Evolutionary conservation across 345 rosid species (phyloP), one percentile per base, ranked within the genome.

Genomic region (Sonneratia caseolaris): DNA sequence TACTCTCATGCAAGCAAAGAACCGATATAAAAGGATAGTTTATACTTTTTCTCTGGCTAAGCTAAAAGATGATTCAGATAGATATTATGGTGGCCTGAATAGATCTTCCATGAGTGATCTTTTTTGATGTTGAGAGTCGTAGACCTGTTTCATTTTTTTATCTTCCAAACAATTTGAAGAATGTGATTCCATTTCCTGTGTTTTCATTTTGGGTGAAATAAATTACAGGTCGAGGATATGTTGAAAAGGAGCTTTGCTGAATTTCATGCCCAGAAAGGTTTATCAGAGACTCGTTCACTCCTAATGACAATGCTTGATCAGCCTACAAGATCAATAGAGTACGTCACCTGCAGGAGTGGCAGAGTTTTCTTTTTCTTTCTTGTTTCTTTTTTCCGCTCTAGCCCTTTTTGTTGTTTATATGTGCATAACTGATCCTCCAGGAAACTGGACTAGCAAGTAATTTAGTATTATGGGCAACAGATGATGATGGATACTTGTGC

Each of bases 231-330:
- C 75, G 99, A 94, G 84, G 99, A 94, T 75, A 94, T 94, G 99
- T 73, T 94, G 83, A 94, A 94, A 89, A 86, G 97, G 85, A 94
- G 97, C 81, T 94, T 94, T 83, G 96, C 99, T 65, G 99, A 94
- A 81, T 94, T 94, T 78, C 93, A 86, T 87, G 76, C 97, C 64
- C 99, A 94, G 82, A 90, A 87, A 83, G 86, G 90, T 71, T 88
- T 94, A 77, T 96, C 99, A 35, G 99, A 94, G 79, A 83, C 81
- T 74, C 91, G 89, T 73, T 86, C 88, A 73, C 88, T 90, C 76
- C 86, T 94, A 73, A 83, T 82, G 93, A 76, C 80, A 68, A 90
- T 90, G 84, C 97, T 87, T 82, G 79, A 90, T 65, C 89, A 74
- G 81, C 92, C 97, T 76, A 72, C 69, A 77, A 90, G 89, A 84